These are phyloP conservation scores for Taphrina deformans DNA, from an alignment of 1,139 yeast genomes.

Conservation along the genomic window DNA sequence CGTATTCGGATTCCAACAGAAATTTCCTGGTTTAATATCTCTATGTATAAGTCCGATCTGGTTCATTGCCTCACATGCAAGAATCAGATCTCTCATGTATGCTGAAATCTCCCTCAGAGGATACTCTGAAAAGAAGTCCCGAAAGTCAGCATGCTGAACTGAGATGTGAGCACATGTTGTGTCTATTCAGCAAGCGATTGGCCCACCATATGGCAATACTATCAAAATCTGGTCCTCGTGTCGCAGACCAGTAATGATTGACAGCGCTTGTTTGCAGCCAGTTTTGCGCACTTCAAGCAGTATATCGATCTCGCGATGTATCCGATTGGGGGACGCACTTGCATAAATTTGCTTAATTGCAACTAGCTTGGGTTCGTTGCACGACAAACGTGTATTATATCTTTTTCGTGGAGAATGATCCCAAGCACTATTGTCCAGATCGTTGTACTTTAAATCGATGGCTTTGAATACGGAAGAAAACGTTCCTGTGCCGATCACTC, in stretches of 20 bases:
- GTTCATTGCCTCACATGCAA: conserved; percentile 73
- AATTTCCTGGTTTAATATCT: conserved; percentile 78
- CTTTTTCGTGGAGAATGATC: conserved; percentile 3
- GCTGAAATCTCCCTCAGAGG: conserved; percentile 31
- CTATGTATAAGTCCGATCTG: conserved; percentile 74
- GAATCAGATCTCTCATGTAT: conserved; percentile 57
- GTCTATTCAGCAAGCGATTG: too few relatives aligned
- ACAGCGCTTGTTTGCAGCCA: conserved; percentile 20
- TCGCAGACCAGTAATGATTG: conserved; percentile 33
- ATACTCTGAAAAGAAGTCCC: conserved; percentile 32
- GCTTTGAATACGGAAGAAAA: conserved; percentile 36
- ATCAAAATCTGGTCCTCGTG: conserved; percentile 34
- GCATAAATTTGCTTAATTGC: conserved; percentile 36
- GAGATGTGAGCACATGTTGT: background rate
- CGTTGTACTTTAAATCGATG: conserved; percentile 11
- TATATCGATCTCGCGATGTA: conserved; percentile 33
- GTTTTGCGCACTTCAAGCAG: conserved; percentile 30
- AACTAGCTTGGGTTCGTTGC: conserved; percentile 20
- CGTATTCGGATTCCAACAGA: conserved; percentile 70
- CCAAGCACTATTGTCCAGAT: conserved; percentile 28
- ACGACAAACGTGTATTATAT: conserved; percentile 1
- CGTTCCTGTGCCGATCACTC: conserved; percentile 35
- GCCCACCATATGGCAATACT: conserved; percentile 31
- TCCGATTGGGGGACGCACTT: conserved; percentile 32
- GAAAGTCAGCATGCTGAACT: conserved; percentile 35